Conservation (phyloP, 2,329 filamentous ascomycete species). For the Fusarium coffeatum region DNA sequence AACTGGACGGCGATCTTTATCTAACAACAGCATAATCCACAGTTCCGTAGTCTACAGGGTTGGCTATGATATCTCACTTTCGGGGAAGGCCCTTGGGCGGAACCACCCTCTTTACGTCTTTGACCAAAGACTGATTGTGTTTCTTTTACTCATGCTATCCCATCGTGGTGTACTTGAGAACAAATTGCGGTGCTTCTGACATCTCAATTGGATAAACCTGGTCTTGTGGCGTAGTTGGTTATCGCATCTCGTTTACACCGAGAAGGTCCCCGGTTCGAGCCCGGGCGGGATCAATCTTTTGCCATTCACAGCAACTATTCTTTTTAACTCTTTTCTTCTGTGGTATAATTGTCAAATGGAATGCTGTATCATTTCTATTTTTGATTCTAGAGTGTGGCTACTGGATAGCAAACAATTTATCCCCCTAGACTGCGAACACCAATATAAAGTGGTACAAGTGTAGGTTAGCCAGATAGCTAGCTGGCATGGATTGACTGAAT, state of each 20-base stretch:
- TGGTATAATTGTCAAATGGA: too few species aligned
- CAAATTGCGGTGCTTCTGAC: rapidly evolving
- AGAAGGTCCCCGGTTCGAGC: constrained; percentile 44
- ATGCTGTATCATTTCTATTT: too few species aligned
- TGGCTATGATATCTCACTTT: constrained; percentile 27
- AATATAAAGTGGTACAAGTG: too few species aligned
- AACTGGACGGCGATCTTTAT: not conserved
- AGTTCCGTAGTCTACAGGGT: constrained; percentile 34
- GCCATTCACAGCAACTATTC: rapidly evolving
- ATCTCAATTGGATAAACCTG: constrained; percentile 3
- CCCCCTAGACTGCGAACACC: too few species aligned
- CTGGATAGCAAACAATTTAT: too few species aligned
- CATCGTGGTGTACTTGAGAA: rapidly evolving
- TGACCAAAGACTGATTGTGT: rapidly evolving
- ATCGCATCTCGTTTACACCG: constrained; percentile 43
- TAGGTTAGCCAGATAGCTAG: too few species aligned
- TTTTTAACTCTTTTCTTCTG: too few species aligned
- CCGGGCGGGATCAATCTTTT: constrained; percentile 41
- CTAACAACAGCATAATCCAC: not conserved
- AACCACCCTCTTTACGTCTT: constrained; percentile 31
- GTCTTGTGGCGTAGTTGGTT: constrained; percentile 45
- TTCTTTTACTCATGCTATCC: not conserved
- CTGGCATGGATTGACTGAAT: too few species aligned
- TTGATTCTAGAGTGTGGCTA: too few species aligned
- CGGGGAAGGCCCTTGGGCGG: constrained; percentile 40